Conservation (phyloP, 1,139 yeast genomes). For the Magnusiomyces clavatus region DNA sequence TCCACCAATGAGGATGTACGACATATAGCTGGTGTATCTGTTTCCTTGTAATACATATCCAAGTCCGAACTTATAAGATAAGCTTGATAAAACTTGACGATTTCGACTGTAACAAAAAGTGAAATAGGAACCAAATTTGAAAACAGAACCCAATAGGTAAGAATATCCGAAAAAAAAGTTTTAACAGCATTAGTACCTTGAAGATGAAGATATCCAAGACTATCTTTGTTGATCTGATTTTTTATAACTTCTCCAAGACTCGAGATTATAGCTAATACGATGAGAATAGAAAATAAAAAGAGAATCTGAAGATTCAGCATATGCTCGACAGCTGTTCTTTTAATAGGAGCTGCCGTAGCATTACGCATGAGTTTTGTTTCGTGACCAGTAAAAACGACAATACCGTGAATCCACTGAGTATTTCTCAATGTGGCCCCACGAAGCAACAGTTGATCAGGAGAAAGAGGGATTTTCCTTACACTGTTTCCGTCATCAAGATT, state of each 20-base stretch:
- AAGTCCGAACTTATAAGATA: slow-evolving; percentile 87
- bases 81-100: slow-evolving; percentile 93
- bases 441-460: slow-evolving; percentile 84
- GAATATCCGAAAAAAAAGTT: slow-evolving; percentile 74
- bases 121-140: slow-evolving; percentile 89
- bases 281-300: slow-evolving; percentile 74
- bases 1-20: slow-evolving; percentile 93
- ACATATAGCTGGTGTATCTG: slow-evolving; percentile 92
- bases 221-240: slow-evolving; percentile 45
- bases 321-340: slow-evolving; percentile 93
- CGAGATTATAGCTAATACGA: slow-evolving; percentile 68
- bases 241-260: slow-evolving; percentile 83
- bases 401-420: slow-evolving; percentile 92
- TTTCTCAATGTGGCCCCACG: slow-evolving; percentile 95
- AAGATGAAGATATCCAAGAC: slow-evolving; percentile 56
- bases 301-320: slow-evolving; percentile 88
- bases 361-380: slow-evolving; percentile 97
- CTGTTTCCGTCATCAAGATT: slow-evolving; percentile 41
- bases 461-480: slow-evolving; percentile 47
- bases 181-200: slow-evolving; percentile 62
- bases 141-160: slow-evolving; percentile 93
- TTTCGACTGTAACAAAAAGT: slow-evolving; percentile 88
- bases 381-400: slow-evolving; percentile 93
- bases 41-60: slow-evolving; percentile 80
- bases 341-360: slow-evolving; percentile 97